Conservation (phyloP, 345 rosid species). For the Populus deltoides region DNA sequence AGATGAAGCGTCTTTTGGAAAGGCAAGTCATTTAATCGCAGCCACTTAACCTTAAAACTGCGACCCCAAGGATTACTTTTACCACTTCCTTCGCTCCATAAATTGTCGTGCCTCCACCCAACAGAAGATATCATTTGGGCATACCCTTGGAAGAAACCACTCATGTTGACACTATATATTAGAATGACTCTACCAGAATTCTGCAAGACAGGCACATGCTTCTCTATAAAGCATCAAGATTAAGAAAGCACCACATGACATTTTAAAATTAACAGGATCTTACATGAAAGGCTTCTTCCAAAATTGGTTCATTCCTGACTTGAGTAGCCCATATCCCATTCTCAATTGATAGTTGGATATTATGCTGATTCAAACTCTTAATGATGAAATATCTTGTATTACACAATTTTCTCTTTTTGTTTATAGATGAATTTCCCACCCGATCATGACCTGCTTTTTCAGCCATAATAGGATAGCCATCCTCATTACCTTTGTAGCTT, state of each 20-base stretch:
- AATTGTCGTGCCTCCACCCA: conserved; percentile 88
- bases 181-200: conserved; percentile 76
- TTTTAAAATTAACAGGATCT: conserved; percentile 29
- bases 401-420: conserved; percentile 42
- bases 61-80: conserved; percentile 89
- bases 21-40: conserved; percentile 74
- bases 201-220: conserved; percentile 54
- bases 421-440: conserved; percentile 36
- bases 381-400: conserved; percentile 82
- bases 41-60: conserved; percentile 90
- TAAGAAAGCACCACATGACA: conserved; percentile 22
- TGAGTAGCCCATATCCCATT: conserved; percentile 98
- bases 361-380: conserved; percentile 86
- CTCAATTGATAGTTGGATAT: conserved; percentile 70
- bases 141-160: conserved; percentile 99
- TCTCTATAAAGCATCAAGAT: conserved; percentile 22
- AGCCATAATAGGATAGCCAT: conserved; percentile 40
- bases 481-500: conserved; percentile 53
- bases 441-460: conserved; percentile 39
- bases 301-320: conserved; percentile 95
- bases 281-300: conserved; percentile 92
- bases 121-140: conserved; percentile 91
- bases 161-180: conserved; percentile 96
- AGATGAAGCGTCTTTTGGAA: conserved; percentile 95
- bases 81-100: conserved; percentile 89